A percentile compares a stretch with the other conserved stretches of the same genome.
Evolutionary conservation across 2,329 filamentous ascomycete genomes (phyloP).

Genomic region (Zalaria obscura): DNA sequence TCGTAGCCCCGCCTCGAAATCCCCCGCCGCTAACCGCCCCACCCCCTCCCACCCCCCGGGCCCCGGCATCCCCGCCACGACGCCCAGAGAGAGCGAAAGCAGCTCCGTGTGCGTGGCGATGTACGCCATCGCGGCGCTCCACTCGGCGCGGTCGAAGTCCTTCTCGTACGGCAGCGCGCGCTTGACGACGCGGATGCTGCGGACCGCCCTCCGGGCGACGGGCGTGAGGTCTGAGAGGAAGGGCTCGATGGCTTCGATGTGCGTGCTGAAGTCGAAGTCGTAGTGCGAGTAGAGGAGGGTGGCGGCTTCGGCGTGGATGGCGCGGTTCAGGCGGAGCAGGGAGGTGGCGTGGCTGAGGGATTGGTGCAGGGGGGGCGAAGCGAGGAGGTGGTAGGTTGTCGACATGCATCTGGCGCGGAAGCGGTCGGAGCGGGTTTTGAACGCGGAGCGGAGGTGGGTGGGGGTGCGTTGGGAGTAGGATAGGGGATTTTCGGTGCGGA

Average conservation of each 20-base stretch:
- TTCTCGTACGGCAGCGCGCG: constrained; percentile 38
- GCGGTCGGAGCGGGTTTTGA: constrained; percentile 24
- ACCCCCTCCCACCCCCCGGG: constrained; percentile 35
- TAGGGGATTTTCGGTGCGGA: constrained; percentile 29
- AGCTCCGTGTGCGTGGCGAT: constrained; percentile 27
- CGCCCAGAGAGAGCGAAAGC: constrained; percentile 32
- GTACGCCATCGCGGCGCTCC: constrained; percentile 38
- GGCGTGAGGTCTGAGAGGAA: constrained; percentile 45
- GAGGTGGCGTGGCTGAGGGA: constrained; percentile 18
- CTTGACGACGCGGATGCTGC: constrained; percentile 40
- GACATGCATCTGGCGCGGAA: constrained; percentile 27
- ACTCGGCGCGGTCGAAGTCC: constrained; percentile 42
- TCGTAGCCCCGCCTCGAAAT: constrained; percentile 23
- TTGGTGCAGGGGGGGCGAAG: constrained; percentile 16
- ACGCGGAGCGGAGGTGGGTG: constrained; percentile 20
- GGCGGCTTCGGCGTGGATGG: constrained; percentile 41
- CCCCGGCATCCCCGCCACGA: constrained; percentile 40
- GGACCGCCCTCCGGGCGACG: constrained; percentile 31
- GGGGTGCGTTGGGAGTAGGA: constrained; percentile 14
- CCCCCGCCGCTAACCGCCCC: constrained; percentile 28
- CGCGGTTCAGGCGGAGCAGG: constrained; percentile 17
- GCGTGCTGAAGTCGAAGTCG: constrained; percentile 44
- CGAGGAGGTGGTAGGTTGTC: constrained; percentile 42
- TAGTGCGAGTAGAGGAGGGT: constrained; percentile 42
- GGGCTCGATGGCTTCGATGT: constrained; percentile 45